Base-by-base conservation (phyloP, 805 yeast genomes). In the Blastobotrys muscicola region DNA sequence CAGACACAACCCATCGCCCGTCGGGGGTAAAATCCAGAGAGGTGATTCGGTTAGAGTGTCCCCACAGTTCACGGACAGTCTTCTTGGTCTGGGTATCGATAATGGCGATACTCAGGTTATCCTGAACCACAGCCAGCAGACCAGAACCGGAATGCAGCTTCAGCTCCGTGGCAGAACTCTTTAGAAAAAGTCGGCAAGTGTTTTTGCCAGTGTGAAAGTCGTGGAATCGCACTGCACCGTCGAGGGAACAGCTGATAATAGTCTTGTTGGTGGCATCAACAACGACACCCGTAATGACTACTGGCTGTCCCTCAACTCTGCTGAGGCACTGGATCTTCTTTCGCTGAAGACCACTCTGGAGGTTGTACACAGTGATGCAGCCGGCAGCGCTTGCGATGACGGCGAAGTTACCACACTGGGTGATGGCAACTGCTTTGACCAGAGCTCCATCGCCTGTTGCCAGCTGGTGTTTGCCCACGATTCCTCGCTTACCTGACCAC, bases 321-420 rank as follows among this genome's bases (percentile, higher is more conserved):
- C 26, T 20, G 6, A 20, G 6, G 26, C 26, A 20, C 48, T 73
- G 72, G 57, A 82, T 80, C 53, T 73, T 74, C 54, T 82, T 80
- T 52, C 97, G 73, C 39, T 80, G 61, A 13, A 75, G 63, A n/a
- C 98, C 98, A 57, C 95, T 84, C 64, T 92, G 98, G 59, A 92
- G 66, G 60, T 92, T 92, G 62, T 80, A 89, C 8, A 80, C 86
- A 29, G 82, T 86, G 49, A 92, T 80, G 10, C 83, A 80, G 50
- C 99, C 99, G 36, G 67, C 62, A 2, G 89, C 73, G 2, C 97
- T 86, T 9, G 97, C 99, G 14, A 94, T 82, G 33, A 90, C 65
- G 1, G 84, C 96, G 62, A 94, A 92, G 61, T 94, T 94, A 33
- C 98, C 98, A 71, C 99, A 92, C 45, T 79, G 83, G 0, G 97